Evolutionary conservation across 768 basidiomycete species (phyloP).

Genomic region (Pholiota microspora): DNA sequence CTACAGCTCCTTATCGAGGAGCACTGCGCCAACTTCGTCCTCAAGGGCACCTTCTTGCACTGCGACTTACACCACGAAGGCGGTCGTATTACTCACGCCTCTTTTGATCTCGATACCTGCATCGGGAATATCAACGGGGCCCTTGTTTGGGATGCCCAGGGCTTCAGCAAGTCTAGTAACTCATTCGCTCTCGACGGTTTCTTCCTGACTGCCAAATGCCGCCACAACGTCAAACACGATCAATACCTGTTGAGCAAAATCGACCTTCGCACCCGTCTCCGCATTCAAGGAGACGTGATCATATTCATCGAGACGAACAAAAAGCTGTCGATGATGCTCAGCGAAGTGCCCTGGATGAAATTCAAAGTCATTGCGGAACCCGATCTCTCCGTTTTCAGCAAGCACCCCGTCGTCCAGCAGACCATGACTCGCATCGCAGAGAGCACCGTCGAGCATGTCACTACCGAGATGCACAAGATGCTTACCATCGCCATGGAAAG

Average conservation of each 20-base stretch:
- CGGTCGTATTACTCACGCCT: slow-evolving; percentile 12
- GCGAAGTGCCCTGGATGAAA: slow-evolving; percentile 27
- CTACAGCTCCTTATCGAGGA: slow-evolving; percentile 16
- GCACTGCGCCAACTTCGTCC: slow-evolving; percentile 12
- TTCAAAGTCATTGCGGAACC: slow-evolving; percentile 26
- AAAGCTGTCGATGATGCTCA: slow-evolving; percentile 20
- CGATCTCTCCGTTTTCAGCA: slow-evolving; percentile 19
- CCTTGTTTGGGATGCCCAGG: slow-evolving; percentile 16
- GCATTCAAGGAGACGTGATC: slow-evolving; percentile 12
- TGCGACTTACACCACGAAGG: slow-evolving; percentile 15
- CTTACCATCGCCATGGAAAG: slow-evolving; percentile 18
- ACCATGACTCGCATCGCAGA: slow-evolving; percentile 19
- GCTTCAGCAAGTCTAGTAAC: slow-evolving; percentile 15
- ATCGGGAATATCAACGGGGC: slow-evolving; percentile 14
- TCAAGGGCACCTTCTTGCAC: slow-evolving; percentile 17
- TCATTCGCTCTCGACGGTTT: slow-evolving; percentile 15
- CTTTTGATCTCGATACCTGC: slow-evolving; percentile 15
- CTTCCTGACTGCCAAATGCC: slow-evolving; percentile 11
- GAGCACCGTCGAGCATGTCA: slow-evolving; percentile 20
- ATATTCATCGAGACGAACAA: slow-evolving; percentile 19
- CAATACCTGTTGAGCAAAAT: slow-evolving; percentile 13
- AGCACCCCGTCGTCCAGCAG: slow-evolving; percentile 19
- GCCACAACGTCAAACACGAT: slow-evolving; percentile 6
- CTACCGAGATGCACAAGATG: slow-evolving; percentile 15
- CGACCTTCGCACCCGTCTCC: slow-evolving; percentile 17